Conservation (phyloP, 805 yeast species). For the Myxozyma udenii region DNA sequence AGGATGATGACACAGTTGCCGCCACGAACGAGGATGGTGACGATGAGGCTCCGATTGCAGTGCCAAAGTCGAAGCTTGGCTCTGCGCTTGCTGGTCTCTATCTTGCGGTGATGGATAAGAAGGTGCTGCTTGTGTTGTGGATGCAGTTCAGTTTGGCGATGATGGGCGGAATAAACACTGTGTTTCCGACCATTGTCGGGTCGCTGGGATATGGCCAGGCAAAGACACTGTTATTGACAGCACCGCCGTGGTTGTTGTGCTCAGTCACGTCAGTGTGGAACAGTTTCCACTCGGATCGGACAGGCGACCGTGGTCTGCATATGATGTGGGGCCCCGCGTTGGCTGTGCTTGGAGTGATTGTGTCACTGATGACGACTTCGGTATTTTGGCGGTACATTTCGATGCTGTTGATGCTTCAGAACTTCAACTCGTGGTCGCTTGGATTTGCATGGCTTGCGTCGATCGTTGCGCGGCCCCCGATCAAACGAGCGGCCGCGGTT, state of each 20-base stretch:
- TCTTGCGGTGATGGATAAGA: conserved; percentile 31
- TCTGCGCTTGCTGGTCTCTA: conserved; percentile 15
- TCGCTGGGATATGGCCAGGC: conserved; percentile 52
- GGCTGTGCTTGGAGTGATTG: conserved; percentile 47
- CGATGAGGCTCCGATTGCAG: neutral
- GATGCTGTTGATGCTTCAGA: conserved; percentile 53
- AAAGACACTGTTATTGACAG: conserved; percentile 48
- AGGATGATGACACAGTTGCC: conserved; percentile 38
- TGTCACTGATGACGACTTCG: conserved; percentile 50
- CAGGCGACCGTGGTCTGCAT: conserved; percentile 43
- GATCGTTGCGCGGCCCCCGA: conserved; percentile 55
- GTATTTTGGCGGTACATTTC: conserved; percentile 58
- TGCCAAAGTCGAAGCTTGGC: conserved; percentile 1
- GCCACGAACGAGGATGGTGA: neutral
- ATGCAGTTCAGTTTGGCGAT: conserved; percentile 46
- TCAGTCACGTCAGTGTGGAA: conserved; percentile 25
- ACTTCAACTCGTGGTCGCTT: conserved; percentile 54
- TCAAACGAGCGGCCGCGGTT: conserved; percentile 44
- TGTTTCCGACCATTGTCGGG: conserved; percentile 52
- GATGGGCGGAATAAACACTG: conserved; percentile 55
- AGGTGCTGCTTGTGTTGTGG: conserved; percentile 28
- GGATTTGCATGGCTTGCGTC: conserved; percentile 56
- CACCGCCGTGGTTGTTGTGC: conserved; percentile 26
- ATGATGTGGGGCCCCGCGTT: conserved; percentile 46
- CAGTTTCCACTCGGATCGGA: conserved; percentile 22